Conservation (phyloP, 306 rosid genomes). For the Dalbergia oliveri region DNA sequence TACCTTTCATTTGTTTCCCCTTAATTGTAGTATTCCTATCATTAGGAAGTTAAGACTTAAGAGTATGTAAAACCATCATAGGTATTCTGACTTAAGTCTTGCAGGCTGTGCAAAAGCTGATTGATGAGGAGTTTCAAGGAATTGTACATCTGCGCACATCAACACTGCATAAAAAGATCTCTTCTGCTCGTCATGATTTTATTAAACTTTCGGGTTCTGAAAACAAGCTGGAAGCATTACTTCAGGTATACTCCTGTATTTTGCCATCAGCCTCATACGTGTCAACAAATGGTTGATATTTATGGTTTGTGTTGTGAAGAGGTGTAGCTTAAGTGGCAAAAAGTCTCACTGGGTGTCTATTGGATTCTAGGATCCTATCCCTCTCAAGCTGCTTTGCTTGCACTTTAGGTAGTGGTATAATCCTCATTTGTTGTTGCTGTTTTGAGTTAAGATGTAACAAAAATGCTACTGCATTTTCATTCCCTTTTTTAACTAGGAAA, state of each 20-base stretch:
- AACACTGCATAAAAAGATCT: conserved; percentile 83
- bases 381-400: conserved; percentile 16
- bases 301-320: conserved; percentile 31
- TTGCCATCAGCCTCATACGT: conserved; percentile 19
- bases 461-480: background rate
- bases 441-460: conserved; percentile 11
- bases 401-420: background rate
- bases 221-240: conserved; percentile 92
- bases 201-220: conserved; percentile 87
- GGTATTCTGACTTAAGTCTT: conserved; percentile 44
- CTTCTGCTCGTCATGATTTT: conserved; percentile 97
- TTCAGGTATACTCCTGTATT: conserved; percentile 67
- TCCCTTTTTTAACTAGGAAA: conserved; percentile 3
- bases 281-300: conserved; percentile 28
- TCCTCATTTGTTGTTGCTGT: conserved; percentile 6
- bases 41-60: background rate
- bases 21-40: background rate
- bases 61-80: background rate
- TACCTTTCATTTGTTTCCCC: conserved; percentile 8
- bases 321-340: conserved; percentile 12
- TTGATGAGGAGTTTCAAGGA: conserved; percentile 96
- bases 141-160: conserved; percentile 92
- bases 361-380: too few relatives aligned
- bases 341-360: background rate
- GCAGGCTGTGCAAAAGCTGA: conserved; percentile 90